Evolutionary conservation across 345 rosid genomes (phyloP).

Genomic region (Citrus sinensis): DNA sequence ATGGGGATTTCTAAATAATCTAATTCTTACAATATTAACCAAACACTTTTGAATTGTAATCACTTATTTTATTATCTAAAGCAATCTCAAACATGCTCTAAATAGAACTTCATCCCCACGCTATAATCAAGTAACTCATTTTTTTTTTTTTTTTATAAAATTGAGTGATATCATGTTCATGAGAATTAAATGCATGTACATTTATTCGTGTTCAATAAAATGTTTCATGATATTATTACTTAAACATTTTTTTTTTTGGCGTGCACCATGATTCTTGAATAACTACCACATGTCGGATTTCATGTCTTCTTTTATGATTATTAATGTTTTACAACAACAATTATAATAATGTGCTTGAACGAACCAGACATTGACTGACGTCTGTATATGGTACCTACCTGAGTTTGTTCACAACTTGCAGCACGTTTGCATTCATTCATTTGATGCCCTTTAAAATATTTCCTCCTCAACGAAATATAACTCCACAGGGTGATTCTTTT

Average conservation of each 20-base stretch:
- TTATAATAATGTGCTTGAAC: neutral
- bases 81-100: no score
- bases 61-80: no score
- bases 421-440: neutral
- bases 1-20: no score
- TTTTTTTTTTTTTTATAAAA: no score
- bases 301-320: neutral
- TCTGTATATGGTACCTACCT: no score
- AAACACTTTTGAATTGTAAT: no score
- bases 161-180: no score
- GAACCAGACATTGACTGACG: neutral
- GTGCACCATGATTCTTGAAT: neutral
- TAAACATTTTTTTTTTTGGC: neutral
- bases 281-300: neutral
- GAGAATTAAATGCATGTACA: neutral
- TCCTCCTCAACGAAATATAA: neutral
- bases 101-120: no score
- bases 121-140: no score
- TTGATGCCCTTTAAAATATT: neutral
- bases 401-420: neutral
- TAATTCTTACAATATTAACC: no score
- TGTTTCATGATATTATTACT: neutral
- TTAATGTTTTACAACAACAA: neutral
- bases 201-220: neutral
- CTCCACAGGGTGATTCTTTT: neutral